phyloP scores from a whole-genome alignment of 2,329 filamentous ascomycete species.

The Onygenales sp. region DNA sequence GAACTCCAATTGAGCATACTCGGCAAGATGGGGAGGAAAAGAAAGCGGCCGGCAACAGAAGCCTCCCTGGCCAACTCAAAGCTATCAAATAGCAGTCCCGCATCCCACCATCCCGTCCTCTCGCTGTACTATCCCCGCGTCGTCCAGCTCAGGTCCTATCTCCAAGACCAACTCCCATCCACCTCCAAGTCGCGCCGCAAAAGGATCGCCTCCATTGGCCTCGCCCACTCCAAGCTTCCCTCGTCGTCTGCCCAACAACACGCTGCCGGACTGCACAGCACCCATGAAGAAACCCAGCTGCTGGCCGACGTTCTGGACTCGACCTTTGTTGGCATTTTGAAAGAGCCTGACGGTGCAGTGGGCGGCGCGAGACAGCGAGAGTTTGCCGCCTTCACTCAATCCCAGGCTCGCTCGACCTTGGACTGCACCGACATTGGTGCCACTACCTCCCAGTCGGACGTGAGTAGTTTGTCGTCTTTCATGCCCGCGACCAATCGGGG shows the following conservation, averaged over 20 bases:
- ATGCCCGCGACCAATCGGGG: neutral
- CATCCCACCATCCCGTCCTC: slow-evolving; percentile 51
- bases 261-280: neutral
- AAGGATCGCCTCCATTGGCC: slow-evolving; percentile 30
- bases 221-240: slow-evolving; percentile 4
- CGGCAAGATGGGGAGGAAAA: slow-evolving; percentile 29
- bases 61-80: slow-evolving; percentile 4
- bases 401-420: slow-evolving; percentile 34
- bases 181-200: slow-evolving; percentile 50
- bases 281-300: slow-evolving; percentile 1
- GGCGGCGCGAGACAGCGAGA: slow-evolving; percentile 40
- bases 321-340: slow-evolving; percentile 52
- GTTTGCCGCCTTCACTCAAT: slow-evolving; percentile 55
- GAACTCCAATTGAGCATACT: too few relatives aligned
- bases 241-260: neutral
- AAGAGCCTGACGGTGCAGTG: slow-evolving; percentile 21
- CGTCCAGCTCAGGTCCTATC: slow-evolving; percentile 59
- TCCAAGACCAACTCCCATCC: slow-evolving; percentile 56
- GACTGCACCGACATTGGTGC: slow-evolving; percentile 28
- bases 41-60: slow-evolving; percentile 31
- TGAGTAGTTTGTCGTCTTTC: neutral
- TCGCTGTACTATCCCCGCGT: slow-evolving; percentile 58
- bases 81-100: neutral
- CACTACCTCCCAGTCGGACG: slow-evolving; percentile 54
- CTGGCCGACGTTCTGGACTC: slow-evolving; percentile 57